These are phyloP conservation scores for Cajanus cajan DNA, from an alignment of 306 rosid genomes.

Conservation along the genomic window DNA sequence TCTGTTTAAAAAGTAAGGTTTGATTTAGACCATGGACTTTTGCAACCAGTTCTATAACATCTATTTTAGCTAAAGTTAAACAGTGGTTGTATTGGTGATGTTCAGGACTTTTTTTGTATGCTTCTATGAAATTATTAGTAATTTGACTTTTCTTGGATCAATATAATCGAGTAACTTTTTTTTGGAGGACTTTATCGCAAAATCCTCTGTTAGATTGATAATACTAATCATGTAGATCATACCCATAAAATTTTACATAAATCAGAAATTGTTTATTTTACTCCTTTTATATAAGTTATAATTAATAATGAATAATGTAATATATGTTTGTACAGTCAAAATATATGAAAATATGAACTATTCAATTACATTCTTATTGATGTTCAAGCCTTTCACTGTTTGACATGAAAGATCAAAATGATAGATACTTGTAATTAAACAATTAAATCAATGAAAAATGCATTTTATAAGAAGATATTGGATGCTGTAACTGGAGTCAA, in stretches of 20 bases:
- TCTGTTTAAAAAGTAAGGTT: neutral
- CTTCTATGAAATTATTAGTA: neutral
- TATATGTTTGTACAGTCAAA: neutral
- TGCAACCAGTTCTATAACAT: neutral
- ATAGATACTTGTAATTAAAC: slow-evolving; percentile 1
- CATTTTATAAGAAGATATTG: neutral
- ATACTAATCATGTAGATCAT: neutral
- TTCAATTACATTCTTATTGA: neutral
- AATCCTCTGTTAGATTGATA: neutral
- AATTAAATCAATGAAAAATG: neutral
- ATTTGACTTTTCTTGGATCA: neutral
- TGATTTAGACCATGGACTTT: neutral
- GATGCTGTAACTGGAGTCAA: neutral
- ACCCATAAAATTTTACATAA: neutral
- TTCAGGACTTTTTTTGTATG: neutral
- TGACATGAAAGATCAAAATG: neutral
- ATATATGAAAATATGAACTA: slow-evolving; percentile 5
- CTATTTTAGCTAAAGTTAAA: neutral
- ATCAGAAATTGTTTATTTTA: neutral
- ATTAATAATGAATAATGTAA: neutral
- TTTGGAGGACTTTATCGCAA: neutral
- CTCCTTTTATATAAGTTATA: neutral
- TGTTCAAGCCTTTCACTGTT: neutral
- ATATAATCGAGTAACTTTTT: neutral
- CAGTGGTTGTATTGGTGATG: neutral